Evolutionary conservation across 371 early-diverging fungal genomes (phyloP).

Genomic region (Mortierella sp.): DNA sequence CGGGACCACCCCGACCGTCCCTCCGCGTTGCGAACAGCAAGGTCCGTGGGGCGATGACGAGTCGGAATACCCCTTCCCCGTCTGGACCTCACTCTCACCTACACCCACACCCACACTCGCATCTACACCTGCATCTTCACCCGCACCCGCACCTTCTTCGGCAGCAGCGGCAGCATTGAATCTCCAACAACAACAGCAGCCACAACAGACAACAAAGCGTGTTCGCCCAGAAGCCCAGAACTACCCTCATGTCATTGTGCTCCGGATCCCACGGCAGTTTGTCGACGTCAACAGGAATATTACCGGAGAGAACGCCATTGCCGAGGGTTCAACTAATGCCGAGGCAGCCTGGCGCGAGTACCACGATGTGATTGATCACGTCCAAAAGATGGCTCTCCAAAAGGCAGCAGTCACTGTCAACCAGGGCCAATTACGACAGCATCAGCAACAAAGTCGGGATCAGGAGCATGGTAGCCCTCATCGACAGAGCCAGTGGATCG

Average conservation of each 20-base stretch:
- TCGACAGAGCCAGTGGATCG: not conserved
- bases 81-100: not conserved
- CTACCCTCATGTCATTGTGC: slow-evolving; percentile 45
- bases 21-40: slow-evolving; percentile 19
- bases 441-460: not conserved
- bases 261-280: slow-evolving; percentile 27
- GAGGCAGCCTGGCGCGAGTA: slow-evolving; percentile 52
- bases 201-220: not conserved
- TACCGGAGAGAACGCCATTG: slow-evolving; percentile 39
- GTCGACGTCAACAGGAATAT: slow-evolving; percentile 52
- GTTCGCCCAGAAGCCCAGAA: not conserved
- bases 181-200: not conserved
- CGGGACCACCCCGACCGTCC: not conserved
- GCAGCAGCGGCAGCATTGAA: not conserved
- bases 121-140: not conserved
- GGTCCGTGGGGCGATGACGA: slow-evolving; percentile 38
- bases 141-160: not conserved
- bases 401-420: not conserved
- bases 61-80: slow-evolving; percentile 20
- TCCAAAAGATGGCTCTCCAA: slow-evolving; percentile 27
- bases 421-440: slow-evolving; percentile 5
- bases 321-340: slow-evolving; percentile 21
- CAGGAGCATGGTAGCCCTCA: not conserved
- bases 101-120: not conserved
- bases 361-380: slow-evolving; percentile 46